Percentiles rank a stretch among this genome's conserved stretches.
Conservation (phyloP, 148 eudicot species). For the Chenopodium formosanum region DNA sequence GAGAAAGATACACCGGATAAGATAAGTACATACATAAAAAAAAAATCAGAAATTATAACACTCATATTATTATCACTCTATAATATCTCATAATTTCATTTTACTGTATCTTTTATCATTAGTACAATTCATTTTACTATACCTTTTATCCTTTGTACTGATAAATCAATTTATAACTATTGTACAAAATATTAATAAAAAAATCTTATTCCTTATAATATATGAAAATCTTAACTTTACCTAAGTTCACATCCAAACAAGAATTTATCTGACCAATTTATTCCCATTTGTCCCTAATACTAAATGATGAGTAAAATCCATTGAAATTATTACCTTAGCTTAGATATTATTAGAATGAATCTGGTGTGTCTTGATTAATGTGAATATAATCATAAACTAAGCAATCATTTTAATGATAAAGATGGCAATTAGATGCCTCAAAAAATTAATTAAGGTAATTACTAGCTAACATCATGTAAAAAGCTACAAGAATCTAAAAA, state of each 20-base stretch:
- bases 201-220: too few species aligned
- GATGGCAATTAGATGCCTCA: slow-evolving; percentile 4
- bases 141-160: not conserved
- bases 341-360: not conserved
- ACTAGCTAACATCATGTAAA: not conserved
- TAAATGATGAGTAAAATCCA: too few species aligned
- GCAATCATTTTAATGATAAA: not conserved
- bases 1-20: too few species aligned
- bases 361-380: not conserved
- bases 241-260: too few species aligned
- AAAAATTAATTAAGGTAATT: not conserved
- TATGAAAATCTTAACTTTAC: too few species aligned
- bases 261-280: too few species aligned
- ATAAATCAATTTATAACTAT: not conserved
- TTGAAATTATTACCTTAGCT: too few species aligned
- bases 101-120: too few species aligned
- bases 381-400: not conserved
- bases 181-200: too few species aligned
- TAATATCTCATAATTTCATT: not conserved
- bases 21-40: too few species aligned
- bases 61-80: too few species aligned
- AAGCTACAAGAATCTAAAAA: slow-evolving; percentile 16
- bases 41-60: too few species aligned
- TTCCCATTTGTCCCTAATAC: not conserved
- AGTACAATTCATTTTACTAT: not conserved